Evolutionary conservation across 2,329 filamentous ascomycete species (phyloP).

Genomic region (Penicillium polonicum): DNA sequence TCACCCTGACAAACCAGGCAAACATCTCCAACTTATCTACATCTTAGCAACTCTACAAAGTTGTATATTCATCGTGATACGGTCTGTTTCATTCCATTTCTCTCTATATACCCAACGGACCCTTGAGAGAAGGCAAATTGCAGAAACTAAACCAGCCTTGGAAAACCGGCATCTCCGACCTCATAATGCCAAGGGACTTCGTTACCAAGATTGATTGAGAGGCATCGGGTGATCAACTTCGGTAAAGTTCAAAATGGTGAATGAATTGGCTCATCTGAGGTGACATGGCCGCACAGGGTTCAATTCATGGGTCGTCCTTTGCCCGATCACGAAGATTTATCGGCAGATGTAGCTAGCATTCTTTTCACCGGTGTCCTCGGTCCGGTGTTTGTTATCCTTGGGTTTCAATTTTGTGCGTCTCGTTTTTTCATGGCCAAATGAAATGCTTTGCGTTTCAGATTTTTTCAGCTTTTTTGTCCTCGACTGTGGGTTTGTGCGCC

Average conservation of each 20-base stretch:
- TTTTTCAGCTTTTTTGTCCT: no score
- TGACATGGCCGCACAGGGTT: neutral
- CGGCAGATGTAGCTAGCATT: neutral
- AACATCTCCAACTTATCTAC: slow-evolving; percentile 14
- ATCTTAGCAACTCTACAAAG: neutral
- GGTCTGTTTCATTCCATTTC: neutral
- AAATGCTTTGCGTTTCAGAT: no score
- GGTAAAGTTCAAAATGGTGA: neutral
- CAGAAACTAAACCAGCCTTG: slow-evolving; percentile 4
- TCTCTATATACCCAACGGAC: neutral
- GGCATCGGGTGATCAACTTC: neutral
- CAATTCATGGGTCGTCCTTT: neutral
- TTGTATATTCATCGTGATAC: neutral
- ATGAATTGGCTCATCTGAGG: neutral
- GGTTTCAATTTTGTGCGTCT: no score
- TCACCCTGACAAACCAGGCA: slow-evolving; percentile 24
- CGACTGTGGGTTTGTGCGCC: no score
- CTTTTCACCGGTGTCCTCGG: neutral
- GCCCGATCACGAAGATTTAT: neutral
- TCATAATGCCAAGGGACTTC: neutral
- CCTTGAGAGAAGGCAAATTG: neutral
- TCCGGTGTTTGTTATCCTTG: neutral
- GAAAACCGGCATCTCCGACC: slow-evolving; percentile 13
- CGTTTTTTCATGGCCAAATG: no score
- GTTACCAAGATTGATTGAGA: neutral